Evolutionary conservation across 805 yeast species (phyloP).

Genomic region (Sungouiella thailandica): DNA sequence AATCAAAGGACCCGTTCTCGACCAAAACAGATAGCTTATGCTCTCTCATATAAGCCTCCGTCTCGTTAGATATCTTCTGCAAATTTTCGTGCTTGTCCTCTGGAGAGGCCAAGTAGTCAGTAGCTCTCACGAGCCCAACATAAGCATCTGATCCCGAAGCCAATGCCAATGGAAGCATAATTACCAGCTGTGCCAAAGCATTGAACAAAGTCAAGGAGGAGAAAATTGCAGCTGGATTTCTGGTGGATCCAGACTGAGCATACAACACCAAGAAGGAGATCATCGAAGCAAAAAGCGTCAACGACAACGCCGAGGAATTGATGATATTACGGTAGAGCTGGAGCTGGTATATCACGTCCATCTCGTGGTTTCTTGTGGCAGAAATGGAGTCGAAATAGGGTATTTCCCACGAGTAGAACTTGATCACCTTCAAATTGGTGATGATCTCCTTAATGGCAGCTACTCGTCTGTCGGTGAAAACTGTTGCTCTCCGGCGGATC

Average conservation of each 20-base stretch:
- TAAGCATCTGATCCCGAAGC: conserved; percentile 65
- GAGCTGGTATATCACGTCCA: conserved; percentile 54
- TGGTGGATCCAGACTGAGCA: conserved; percentile 20
- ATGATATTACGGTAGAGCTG: conserved; percentile 59
- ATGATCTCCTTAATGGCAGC: conserved; percentile 73
- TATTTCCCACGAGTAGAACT: conserved; percentile 87
- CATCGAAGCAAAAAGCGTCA: conserved; percentile 67
- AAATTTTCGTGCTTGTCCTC: conserved; percentile 19
- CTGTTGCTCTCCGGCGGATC: conserved; percentile 53
- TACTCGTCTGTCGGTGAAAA: conserved; percentile 72
- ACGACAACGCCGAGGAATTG: conserved; percentile 51
- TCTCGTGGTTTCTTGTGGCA: conserved; percentile 56
- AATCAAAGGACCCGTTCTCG: conserved; percentile 53
- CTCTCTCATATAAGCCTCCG: conserved; percentile 19
- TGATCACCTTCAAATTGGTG: conserved; percentile 73
- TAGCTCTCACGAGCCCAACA: conserved; percentile 56
- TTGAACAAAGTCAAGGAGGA: conserved; percentile 67
- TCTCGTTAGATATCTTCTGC: background rate
- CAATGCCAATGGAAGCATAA: conserved; percentile 67
- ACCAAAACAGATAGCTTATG: conserved; percentile 43
- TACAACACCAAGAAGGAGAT: conserved; percentile 40
- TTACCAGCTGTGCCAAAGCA: conserved; percentile 54
- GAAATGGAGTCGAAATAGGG: conserved; percentile 61
- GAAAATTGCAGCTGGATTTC: conserved; percentile 59
- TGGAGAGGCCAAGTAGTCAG: conserved; percentile 43